Evolutionary conservation across 805 yeast species (phyloP).

Genomic region (Saccharomyces jurei): DNA sequence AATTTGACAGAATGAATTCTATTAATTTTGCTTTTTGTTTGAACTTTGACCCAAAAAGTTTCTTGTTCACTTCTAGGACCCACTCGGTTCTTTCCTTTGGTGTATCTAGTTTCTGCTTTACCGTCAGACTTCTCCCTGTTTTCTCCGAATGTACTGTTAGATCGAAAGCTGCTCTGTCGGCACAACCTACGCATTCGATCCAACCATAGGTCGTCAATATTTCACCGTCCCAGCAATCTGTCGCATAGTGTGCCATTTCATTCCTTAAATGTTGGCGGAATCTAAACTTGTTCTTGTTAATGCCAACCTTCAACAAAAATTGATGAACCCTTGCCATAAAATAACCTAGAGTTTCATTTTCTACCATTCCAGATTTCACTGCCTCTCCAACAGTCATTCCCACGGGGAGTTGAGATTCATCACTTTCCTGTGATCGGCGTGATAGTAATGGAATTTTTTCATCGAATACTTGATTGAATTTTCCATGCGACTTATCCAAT

Average conservation of each 20-base stretch:
- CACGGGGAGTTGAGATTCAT: constrained; percentile 58
- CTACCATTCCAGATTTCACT: constrained; percentile 78
- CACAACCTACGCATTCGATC: constrained; percentile 99
- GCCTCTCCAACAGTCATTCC: constrained; percentile 79
- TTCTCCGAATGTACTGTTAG: constrained; percentile 89
- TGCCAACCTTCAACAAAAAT: constrained; percentile 84
- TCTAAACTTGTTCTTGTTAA: constrained; percentile 72
- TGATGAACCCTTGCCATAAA: constrained; percentile 87
- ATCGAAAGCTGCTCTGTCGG: constrained; percentile 98
- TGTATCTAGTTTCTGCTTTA: constrained; percentile 78
- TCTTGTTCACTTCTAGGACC: constrained; percentile 84
- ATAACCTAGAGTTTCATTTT: constrained; percentile 94
- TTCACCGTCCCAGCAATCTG: constrained; percentile 99
- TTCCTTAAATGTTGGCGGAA: constrained; percentile 98
- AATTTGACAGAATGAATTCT: constrained; percentile 64
- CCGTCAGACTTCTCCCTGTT: constrained; percentile 91
- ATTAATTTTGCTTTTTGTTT: constrained; percentile 94
- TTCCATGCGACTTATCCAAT: constrained; percentile 68
- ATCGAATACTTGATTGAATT: constrained; percentile 69
- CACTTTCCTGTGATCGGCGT: constrained; percentile 78
- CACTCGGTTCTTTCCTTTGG: constrained; percentile 76
- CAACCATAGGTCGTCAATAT: constrained; percentile 93
- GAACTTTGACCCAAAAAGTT: constrained; percentile 95
- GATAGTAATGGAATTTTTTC: constrained; percentile 72
- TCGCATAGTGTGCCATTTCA: constrained; percentile 99